Base-by-base conservation (phyloP, 139 green algal genomes). In the Picochlorum sp. region DNA sequence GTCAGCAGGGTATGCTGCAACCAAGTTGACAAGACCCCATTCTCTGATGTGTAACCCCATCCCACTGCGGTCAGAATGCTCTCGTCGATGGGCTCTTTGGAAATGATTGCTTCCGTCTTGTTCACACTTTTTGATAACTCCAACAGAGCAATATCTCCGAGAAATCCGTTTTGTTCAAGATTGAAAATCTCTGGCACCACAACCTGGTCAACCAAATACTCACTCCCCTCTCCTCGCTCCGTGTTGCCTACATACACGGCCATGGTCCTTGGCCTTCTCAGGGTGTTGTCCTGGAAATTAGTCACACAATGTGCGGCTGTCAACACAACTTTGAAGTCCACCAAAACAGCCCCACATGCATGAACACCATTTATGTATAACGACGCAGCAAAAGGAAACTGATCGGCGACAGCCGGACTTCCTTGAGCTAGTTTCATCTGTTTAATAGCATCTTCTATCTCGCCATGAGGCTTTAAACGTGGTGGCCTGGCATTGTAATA, bases 241-340 rank as follows among this genome's bases (percentile, higher is more conserved):
- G 28, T 21, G 58, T 28, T 59, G 13, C 58, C 58, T 18, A 65
- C 23, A 31, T 31, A 23, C 20, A 59, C n/a, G 13, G 23, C 7
- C 41, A 65, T 57, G 15, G 20, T 28, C 14, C 41, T 28, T 16
- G 57, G 41, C 20, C 13, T 16, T 7, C 15, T n/a, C 20, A 65
- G 52, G 9, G 57, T 23, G 2, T 65, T 65, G 9, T 65, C 21
- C 2, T 52, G 5, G 1, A n/a, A 45, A 49, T 63, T 58, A 11
- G 10, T 45, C 6, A 69, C 62, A 45, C 62, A 69, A 28, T 69
- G 62, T 45, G 62, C 62, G 6, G 62, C 37, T 23, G 45, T 69
- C 16, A 69, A 30, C 4, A 69, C 20, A n/a, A 60, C 44, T 34
- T 49, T 45, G 11, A 15, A 49, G 9, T 18, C 20, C 11, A 69